Evolutionary conservation across 2,329 filamentous ascomycete genomes (phyloP), one percentile per base, ranked within the genome.

Genomic region (Ascosphaera acerosa): DNA sequence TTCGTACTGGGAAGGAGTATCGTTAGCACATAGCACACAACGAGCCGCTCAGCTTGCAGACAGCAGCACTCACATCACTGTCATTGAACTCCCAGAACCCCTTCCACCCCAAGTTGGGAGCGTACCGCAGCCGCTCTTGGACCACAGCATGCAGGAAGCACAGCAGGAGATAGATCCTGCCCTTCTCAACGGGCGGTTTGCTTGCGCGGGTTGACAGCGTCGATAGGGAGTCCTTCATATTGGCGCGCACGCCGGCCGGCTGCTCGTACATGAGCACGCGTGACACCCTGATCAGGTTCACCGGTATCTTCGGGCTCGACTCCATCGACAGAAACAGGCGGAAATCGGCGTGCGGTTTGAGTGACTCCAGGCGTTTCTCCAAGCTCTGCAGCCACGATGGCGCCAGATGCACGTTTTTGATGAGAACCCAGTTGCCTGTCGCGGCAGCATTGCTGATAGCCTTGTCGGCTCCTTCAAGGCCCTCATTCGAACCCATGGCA

Each of bases 41-140:
- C 23, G 20, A 18, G 32, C 10, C 25, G 20, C 14, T 23, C 10
- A 14, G 10, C 2, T 32, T 7, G 36, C 10, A 18, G 15, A 29
- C 15, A 30, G n/a, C 9, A 36, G 22, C 40, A 71, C 77, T 76
- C 67, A 89, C 78, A 54, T 97, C 87, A 42, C 82, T 90, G 53
- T 97, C 89, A 49, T 97, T 97, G 53, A 97, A 97, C 54, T 97
- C 89, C 87, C 89, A 97, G 63, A 92, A 91, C 33, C 81, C 80
- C 59, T 90, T 92, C 87, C 87, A 97, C 36, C 87, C 87, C 33
- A 97, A 60, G 34, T 66, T 84, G 1, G 87, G 89, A 15, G 84
- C 82, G 50, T 97, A 97, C 38, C 87, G 75, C 38, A 97, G 60
- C 42, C 89, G 66, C 52, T 97, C 87, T 51, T 97, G 87, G 7